Evolutionary conservation across 2,329 filamentous ascomycete genomes (phyloP).

Genomic region (Dactylonectria macrodidyma): DNA sequence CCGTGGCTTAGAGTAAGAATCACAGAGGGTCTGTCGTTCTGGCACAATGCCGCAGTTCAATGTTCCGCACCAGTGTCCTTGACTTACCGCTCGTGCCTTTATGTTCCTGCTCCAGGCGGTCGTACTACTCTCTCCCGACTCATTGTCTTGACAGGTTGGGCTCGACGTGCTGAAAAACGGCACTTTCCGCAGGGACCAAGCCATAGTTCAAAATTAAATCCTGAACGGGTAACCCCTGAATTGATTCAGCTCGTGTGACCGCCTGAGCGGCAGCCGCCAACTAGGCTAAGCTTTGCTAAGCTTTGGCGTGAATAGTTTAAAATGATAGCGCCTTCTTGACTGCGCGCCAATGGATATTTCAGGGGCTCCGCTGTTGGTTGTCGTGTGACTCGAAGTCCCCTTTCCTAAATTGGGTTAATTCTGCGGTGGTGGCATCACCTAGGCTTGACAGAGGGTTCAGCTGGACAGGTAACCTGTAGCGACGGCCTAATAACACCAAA

Average conservation of each 20-base stretch:
- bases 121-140: neutral
- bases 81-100: neutral
- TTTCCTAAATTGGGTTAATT: conserved; percentile 4
- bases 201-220: conserved; percentile 2
- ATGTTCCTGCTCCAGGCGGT: conserved; percentile 2
- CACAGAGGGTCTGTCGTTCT: neutral
- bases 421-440: neutral
- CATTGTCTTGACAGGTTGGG: conserved; percentile 2
- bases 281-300: conserved; percentile 1
- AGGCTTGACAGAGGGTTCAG: conserved; percentile 1
- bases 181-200: neutral
- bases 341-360: neutral
- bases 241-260: neutral
- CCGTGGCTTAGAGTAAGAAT: conserved; percentile 1
- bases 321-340: neutral
- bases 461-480: neutral
- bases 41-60: neutral
- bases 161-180: neutral
- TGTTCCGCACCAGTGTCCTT: neutral
- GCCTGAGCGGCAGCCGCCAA: neutral
- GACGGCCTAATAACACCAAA: conserved; percentile 1
- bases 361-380: neutral
- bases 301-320: conserved; percentile 4
- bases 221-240: neutral
- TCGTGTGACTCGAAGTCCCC: neutral